These are phyloP conservation scores for Arthroderma uncinatum DNA, from an alignment of 2,329 filamentous ascomycete species.

Conservation along the genomic window DNA sequence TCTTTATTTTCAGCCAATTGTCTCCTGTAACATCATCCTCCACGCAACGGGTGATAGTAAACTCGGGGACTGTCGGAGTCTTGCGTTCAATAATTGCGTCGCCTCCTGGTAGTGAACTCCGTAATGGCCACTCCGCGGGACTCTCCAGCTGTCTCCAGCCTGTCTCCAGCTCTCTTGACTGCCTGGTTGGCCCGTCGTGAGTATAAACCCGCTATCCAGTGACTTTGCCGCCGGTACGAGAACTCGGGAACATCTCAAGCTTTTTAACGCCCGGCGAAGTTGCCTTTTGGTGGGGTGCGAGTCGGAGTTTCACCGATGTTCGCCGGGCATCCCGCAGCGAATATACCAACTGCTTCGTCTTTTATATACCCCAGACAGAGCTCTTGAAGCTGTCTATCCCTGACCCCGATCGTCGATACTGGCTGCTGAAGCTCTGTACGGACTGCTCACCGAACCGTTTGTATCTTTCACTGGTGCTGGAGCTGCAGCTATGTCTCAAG, in stretches of 20 bases:
- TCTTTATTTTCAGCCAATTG: neutral
- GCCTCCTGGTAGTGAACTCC: neutral
- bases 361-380: neutral
- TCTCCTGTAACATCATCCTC: too few species aligned
- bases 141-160: neutral
- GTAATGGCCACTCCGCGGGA: neutral
- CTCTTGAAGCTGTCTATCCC: neutral
- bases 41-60: too few species aligned
- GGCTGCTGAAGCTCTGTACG: too few species aligned
- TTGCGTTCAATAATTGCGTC: too few species aligned
- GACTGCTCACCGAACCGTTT: neutral
- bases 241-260: neutral
- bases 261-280: neutral
- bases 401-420: neutral
- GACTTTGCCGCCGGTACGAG: neutral
- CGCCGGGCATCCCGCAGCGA: neutral
- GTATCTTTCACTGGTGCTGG: neutral
- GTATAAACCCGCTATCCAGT: neutral
- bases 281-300: neutral
- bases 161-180: neutral
- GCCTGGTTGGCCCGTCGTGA: neutral
- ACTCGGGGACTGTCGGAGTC: neutral
- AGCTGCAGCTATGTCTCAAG: conserved; percentile 7
- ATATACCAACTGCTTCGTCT: neutral
- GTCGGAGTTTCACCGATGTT: neutral